Percentiles rank a stretch among this genome's conserved stretches.
Evolutionary conservation across 2,329 filamentous ascomycete genomes (phyloP).

Genomic region (Fusarium buharicum): DNA sequence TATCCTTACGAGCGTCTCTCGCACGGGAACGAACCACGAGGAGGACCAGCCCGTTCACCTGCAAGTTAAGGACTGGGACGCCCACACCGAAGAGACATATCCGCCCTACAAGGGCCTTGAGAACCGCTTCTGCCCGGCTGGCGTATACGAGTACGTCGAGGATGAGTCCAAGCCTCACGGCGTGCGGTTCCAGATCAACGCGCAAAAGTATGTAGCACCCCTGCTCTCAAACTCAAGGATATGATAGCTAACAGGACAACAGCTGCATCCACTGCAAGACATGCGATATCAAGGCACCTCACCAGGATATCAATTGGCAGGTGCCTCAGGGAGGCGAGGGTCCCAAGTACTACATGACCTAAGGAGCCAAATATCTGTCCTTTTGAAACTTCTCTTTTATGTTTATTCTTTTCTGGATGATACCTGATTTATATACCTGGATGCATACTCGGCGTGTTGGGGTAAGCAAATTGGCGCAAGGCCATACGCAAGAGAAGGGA

Average conservation of each 20-base stretch:
- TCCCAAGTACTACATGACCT: slow-evolving; percentile 78
- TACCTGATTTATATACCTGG: slow-evolving; percentile 43
- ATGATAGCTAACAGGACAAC: slow-evolving; percentile 22
- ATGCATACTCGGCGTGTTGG: slow-evolving; percentile 39
- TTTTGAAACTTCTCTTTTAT: slow-evolving; percentile 14
- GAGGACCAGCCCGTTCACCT: slow-evolving; percentile 98
- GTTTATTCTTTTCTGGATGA: slow-evolving; percentile 38
- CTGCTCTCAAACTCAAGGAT: neutral
- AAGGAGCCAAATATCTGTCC: slow-evolving; percentile 15
- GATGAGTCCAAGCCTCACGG: slow-evolving; percentile 87
- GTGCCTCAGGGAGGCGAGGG: slow-evolving; percentile 91
- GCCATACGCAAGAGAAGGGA: slow-evolving; percentile 20
- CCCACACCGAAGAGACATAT: slow-evolving; percentile 83
- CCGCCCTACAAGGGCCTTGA: slow-evolving; percentile 92
- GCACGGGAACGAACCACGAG: slow-evolving; percentile 97
- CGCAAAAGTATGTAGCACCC: slow-evolving; percentile 84
- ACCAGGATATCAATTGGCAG: slow-evolving; percentile 97
- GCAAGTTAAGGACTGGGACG: slow-evolving; percentile 94
- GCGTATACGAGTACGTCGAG: slow-evolving; percentile 98
- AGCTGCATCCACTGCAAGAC: slow-evolving; percentile 99
- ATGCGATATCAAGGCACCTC: slow-evolving; percentile 97
- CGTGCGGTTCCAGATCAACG: slow-evolving; percentile 96
- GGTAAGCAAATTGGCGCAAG: slow-evolving; percentile 15
- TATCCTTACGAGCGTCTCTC: slow-evolving; percentile 92
- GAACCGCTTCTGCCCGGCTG: slow-evolving; percentile 96